Percentiles rank a stretch among this genome's conserved stretches.
phyloP scores from a whole-genome alignment of 1,284 basidiomycete genomes.

The Pterulicium gracile region DNA sequence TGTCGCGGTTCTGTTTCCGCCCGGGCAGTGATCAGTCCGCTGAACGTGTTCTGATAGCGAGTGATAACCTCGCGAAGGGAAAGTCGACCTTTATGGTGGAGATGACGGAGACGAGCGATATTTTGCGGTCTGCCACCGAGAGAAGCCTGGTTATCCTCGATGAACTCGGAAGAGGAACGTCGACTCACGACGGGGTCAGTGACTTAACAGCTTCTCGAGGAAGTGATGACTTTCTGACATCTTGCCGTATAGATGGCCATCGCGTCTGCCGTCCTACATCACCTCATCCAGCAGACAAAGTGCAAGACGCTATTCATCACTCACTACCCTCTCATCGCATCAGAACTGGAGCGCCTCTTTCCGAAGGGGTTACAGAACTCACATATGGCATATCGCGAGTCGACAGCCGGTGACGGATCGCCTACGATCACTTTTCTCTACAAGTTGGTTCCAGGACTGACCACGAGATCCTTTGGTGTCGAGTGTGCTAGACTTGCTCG shows the following conservation, averaged over 20 bases:
- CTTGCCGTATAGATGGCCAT: constrained; percentile 74
- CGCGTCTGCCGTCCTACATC: constrained; percentile 68
- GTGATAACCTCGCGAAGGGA: constrained; percentile 76
- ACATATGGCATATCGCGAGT: constrained; percentile 79
- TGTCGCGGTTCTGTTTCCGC: too few relatives aligned
- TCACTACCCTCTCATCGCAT: constrained; percentile 75
- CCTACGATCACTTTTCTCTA: constrained; percentile 83
- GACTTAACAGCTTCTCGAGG: too few relatives aligned
- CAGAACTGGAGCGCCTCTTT: constrained; percentile 42
- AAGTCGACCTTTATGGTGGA: constrained; percentile 96
- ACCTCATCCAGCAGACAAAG: constrained; percentile 50
- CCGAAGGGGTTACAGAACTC: constrained; percentile 57
- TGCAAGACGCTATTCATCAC: constrained; percentile 92
- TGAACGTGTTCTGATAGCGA: constrained; percentile 36
- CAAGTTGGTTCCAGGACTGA: constrained; percentile 58
- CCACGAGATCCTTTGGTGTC: constrained; percentile 76
- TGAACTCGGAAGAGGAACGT: constrained; percentile 76
- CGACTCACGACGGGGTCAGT: constrained; percentile 75
- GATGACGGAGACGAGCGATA: constrained; percentile 88
- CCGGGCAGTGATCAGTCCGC: not conserved
- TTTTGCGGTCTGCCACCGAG: constrained; percentile 63
- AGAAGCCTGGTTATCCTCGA: constrained; percentile 81
- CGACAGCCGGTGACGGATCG: constrained; percentile 54
- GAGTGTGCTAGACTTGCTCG: constrained; percentile 86
- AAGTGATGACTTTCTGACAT: too few relatives aligned